Evolutionary conservation across 768 basidiomycete species (phyloP).

Genomic region (Thelephora ganbajun): DNA sequence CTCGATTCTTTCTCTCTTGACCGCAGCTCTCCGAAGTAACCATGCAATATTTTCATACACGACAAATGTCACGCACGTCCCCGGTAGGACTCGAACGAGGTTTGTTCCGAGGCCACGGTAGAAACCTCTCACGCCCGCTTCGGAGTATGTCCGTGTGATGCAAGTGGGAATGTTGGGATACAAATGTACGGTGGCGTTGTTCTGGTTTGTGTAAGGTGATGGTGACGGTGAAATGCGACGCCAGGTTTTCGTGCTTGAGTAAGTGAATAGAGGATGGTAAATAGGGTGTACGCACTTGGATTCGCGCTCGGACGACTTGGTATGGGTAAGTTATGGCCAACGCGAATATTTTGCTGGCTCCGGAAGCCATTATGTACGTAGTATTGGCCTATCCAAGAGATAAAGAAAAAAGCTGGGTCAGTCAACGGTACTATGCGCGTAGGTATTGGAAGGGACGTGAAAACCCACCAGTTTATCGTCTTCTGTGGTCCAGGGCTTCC

Average conservation of each 20-base stretch:
- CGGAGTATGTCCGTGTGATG: constrained; percentile 63
- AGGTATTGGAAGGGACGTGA: too few species aligned
- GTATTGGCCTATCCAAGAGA: constrained; percentile 59
- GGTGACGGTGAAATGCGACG: not conserved
- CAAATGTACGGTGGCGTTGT: constrained; percentile 45
- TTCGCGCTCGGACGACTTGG: constrained; percentile 87
- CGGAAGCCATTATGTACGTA: constrained; percentile 87
- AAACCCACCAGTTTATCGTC: constrained; percentile 74
- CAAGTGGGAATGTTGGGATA: constrained; percentile 81
- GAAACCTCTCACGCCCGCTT: constrained; percentile 76
- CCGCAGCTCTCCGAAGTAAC: constrained; percentile 56
- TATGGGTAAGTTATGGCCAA: constrained; percentile 88
- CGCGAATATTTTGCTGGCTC: constrained; percentile 76
- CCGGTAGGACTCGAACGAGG: constrained; percentile 86
- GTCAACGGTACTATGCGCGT: not conserved
- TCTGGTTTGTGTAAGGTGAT: constrained; percentile 24
- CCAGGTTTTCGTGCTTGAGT: constrained; percentile 2
- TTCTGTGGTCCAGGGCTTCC: constrained; percentile 50
- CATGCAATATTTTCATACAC: constrained; percentile 91
- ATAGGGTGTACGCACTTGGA: constrained; percentile 48
- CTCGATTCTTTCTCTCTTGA: constrained; percentile 18
- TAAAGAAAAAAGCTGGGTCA: constrained; percentile 1
- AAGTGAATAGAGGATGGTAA: not conserved
- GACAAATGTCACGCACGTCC: constrained; percentile 95
- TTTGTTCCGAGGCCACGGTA: constrained; percentile 94